These are phyloP conservation scores for Ascochyta rabiei DNA, from an alignment of 2,329 filamentous ascomycete genomes.

Conservation along the genomic window DNA sequence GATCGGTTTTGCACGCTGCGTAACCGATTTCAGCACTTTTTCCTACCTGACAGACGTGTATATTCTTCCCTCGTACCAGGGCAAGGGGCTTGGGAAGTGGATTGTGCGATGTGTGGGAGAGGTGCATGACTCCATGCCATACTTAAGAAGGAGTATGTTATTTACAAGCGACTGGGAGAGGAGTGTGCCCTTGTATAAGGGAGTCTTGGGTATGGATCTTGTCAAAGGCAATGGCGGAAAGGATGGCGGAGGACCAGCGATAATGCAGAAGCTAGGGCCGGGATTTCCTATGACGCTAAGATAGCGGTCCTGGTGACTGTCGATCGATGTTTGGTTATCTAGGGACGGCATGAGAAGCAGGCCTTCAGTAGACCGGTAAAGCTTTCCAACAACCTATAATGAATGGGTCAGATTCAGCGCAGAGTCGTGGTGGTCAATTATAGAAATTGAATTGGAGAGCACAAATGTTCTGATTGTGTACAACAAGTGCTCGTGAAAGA, in stretches of 20 bases:
- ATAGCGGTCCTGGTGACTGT: background rate
- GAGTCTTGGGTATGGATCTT: slow-evolving; percentile 11
- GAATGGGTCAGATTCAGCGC: too few relatives aligned
- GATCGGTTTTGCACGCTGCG: slow-evolving; percentile 15
- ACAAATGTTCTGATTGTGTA: too few relatives aligned
- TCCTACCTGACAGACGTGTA: slow-evolving; percentile 19
- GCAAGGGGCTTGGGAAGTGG: slow-evolving; percentile 15
- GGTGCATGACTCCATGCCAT: slow-evolving; percentile 13
- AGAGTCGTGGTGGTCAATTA: too few relatives aligned
- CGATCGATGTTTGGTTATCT: too few relatives aligned
- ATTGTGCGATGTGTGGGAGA: slow-evolving; percentile 14
- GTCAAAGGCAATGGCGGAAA: background rate
- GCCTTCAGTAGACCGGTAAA: too few relatives aligned
- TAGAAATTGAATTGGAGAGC: too few relatives aligned
- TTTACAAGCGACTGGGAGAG: slow-evolving; percentile 17
- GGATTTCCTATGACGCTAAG: background rate
- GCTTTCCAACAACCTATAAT: too few relatives aligned
- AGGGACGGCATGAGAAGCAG: too few relatives aligned
- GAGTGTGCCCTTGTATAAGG: slow-evolving; percentile 20
- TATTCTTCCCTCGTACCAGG: slow-evolving; percentile 7
- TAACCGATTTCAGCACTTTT: slow-evolving; percentile 19
- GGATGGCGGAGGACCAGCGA: background rate
- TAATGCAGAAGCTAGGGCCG: slow-evolving; percentile 14
- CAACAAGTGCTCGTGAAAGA: background rate
- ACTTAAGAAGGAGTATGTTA: slow-evolving; percentile 14